phyloP scores from a whole-genome alignment of 2,329 filamentous ascomycete genomes.

The Trichoderma oligosporum region DNA sequence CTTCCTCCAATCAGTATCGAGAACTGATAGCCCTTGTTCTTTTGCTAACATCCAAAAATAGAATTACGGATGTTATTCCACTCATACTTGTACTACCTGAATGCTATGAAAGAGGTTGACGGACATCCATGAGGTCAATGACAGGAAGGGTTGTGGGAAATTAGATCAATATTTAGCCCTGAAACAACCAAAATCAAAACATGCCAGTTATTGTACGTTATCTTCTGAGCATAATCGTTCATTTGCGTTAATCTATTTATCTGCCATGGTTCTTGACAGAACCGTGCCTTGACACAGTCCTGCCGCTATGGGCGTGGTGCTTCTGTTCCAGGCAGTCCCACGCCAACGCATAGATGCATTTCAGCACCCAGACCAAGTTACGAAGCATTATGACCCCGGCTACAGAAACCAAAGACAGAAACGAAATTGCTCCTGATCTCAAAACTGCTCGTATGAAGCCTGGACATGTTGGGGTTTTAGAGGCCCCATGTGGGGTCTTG shows the following conservation, averaged over 20 bases:
- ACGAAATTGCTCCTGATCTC: constrained; percentile 15
- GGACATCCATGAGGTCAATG: neutral
- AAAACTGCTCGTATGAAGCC: constrained; percentile 13
- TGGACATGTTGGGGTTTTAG: constrained; percentile 12
- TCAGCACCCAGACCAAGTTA: neutral
- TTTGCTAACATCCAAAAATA: constrained; percentile 24
- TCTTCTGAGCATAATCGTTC: neutral
- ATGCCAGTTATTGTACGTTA: neutral
- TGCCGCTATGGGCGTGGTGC: neutral
- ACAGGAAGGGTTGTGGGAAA: neutral
- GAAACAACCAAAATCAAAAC: too few relatives aligned
- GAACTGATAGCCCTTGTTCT: neutral
- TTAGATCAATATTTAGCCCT: neutral
- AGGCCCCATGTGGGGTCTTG: constrained; percentile 7
- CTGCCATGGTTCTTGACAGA: too few relatives aligned
- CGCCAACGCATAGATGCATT: neutral
- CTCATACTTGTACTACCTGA: neutral
- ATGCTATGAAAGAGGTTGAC: neutral
- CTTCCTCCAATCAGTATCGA: constrained; percentile 20
- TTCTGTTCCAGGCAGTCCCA: neutral
- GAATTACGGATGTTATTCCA: neutral
- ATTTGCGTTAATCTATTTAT: neutral
- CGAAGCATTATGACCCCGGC: too few relatives aligned
- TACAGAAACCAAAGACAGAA: constrained; percentile 8
- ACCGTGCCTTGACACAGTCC: neutral